A percentile compares a stretch with the other conserved stretches of the same genome.
Evolutionary conservation across 2,329 filamentous ascomycete species (phyloP).

Genomic region (Trichoderma sp.): DNA sequence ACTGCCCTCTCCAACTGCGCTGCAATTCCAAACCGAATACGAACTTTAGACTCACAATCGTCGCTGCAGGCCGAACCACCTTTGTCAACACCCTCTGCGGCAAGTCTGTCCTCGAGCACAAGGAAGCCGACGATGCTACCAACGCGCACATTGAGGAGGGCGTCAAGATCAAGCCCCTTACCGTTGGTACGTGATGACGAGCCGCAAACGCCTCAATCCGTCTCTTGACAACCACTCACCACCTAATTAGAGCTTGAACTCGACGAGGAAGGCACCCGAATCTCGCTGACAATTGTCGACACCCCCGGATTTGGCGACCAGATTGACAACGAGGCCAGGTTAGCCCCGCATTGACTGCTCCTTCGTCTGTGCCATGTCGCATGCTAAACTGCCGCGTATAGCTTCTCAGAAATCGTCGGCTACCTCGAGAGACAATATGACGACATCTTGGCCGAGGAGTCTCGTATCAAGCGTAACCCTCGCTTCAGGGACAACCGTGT

Average conservation of each 20-base stretch:
- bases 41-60: constrained; percentile 24
- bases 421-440: constrained; percentile 99
- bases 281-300: constrained; percentile 97
- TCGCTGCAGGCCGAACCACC: constrained; percentile 76
- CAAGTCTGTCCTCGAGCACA: constrained; percentile 84
- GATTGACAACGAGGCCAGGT: constrained; percentile 99
- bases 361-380: background rate
- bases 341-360: constrained; percentile 30
- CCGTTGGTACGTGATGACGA: constrained; percentile 67
- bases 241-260: constrained; percentile 72
- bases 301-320: constrained; percentile 98
- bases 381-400: constrained; percentile 35
- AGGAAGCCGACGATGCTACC: constrained; percentile 87
- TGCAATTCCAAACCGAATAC: background rate
- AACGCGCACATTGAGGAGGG: constrained; percentile 92
- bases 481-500: constrained; percentile 99
- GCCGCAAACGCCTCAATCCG: background rate
- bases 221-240: background rate
- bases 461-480: constrained; percentile 99
- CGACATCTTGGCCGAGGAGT: constrained; percentile 98
- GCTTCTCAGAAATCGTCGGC: constrained; percentile 95
- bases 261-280: constrained; percentile 96
- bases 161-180: constrained; percentile 97
- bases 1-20: constrained; percentile 20
- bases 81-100: constrained; percentile 99